Base-by-base conservation (phyloP, 2,329 filamentous ascomycete species). In the Whalleya microplaca region DNA sequence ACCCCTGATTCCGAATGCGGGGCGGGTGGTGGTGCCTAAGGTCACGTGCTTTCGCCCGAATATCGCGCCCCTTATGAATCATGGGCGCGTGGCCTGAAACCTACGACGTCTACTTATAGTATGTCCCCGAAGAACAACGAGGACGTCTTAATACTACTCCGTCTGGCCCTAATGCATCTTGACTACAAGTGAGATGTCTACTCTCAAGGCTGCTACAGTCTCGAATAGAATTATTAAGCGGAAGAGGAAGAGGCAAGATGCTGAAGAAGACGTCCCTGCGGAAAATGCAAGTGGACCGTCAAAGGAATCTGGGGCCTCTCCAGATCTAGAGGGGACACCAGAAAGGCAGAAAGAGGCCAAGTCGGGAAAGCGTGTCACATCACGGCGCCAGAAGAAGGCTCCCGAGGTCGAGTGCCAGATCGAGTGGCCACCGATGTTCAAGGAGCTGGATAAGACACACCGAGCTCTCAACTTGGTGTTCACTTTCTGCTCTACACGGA, bases 401-500 rank as follows among this genome's bases (percentile, higher is more conserved):
- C 12, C 57, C 12, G 41, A 57, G 9, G 64, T 70, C n/a, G 62
- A 71, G 8, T 76, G 76, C 53, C 58, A 69, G 21, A 74, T 78
- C 23, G 75, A 77, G 47, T 97, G 94, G 92, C 92, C 93, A 0
- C 80, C 84, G 1, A 79, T 83, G 45, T 91, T 98, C 72, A 88
- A 85, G 54, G 78, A 80, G 42, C 80, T 98, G 8, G 86, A 89
- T 21, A 87, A 88, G 71, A 90, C 88, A 0, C 90, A 98, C 71
- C 84, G 87, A 58, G 94, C 95, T 1, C 76, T 99, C 57, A 99
- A 96, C 66, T 77, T 98, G 1, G 92, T 98, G 0, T 96, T 92
- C 67, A 98, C 95, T 0, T 98, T 99, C 70, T 96, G 92, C 76
- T 95, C 88, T 70, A 94, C 94, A 1, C 87, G 95, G 45, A 97